These are phyloP conservation scores for Globisporangium viniferum DNA, from an alignment of 352 stramenopile species.

Conservation along the genomic window DNA sequence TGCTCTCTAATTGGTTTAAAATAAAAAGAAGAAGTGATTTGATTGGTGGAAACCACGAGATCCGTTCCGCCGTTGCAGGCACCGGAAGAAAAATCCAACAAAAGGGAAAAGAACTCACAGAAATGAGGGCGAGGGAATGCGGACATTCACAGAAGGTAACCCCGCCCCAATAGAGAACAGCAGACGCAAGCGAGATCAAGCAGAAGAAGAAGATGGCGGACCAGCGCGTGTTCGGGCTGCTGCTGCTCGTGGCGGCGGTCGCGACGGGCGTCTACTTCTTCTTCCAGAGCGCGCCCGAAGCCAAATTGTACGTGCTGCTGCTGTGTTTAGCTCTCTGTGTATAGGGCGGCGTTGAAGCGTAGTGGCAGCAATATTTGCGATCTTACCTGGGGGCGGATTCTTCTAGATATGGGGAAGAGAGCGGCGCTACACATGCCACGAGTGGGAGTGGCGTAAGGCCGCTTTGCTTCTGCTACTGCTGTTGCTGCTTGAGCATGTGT, in stretches of 20 bases:
- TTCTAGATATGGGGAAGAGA: constrained; percentile 6
- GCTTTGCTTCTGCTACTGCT: background rate
- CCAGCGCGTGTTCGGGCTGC: constrained; percentile 37
- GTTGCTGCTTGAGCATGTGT: background rate
- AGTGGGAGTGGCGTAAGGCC: background rate
- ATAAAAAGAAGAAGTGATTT: background rate
- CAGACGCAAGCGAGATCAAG: background rate
- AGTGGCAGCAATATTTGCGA: background rate
- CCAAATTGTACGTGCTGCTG: constrained; percentile 52
- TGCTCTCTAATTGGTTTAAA: background rate
- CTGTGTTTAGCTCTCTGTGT: background rate
- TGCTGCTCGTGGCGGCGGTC: constrained; percentile 37
- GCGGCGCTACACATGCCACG: background rate
- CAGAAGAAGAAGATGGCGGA: constrained; percentile 5
- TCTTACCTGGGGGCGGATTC: background rate
- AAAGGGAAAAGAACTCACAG: background rate
- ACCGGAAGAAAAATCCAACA: background rate
- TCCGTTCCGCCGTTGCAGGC: constrained; percentile 14
- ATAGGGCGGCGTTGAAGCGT: background rate
- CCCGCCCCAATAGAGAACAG: background rate
- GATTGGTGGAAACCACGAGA: constrained; percentile 6
- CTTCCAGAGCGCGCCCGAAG: constrained; percentile 63
- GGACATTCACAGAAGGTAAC: background rate
- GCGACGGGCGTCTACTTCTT: constrained; percentile 57
- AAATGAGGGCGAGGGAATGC: background rate